These are phyloP conservation scores for Kazachstania viticola DNA, from an alignment of 805 yeast species.

Conservation along the genomic window DNA sequence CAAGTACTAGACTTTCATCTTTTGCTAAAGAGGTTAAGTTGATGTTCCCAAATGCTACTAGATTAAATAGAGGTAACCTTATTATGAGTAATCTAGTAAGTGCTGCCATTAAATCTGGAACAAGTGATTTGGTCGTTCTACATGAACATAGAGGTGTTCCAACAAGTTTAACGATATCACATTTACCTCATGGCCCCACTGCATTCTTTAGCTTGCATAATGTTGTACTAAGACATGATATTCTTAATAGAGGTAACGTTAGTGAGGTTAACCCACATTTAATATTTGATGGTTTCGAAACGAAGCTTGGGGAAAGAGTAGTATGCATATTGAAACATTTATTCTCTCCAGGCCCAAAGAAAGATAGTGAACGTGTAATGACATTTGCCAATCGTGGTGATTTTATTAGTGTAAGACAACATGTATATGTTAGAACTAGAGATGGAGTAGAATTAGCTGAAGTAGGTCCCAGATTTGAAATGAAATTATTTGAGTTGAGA, in stretches of 20 bases:
- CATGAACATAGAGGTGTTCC: constrained; percentile 99
- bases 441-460: constrained; percentile 89
- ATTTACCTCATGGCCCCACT: constrained; percentile 97
- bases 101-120: constrained; percentile 69
- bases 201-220: constrained; percentile 90
- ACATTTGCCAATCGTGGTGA: constrained; percentile 87
- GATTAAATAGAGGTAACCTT: constrained; percentile 89
- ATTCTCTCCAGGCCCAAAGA: constrained; percentile 95
- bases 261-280: constrained; percentile 91
- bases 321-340: constrained; percentile 72
- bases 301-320: constrained; percentile 73
- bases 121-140: constrained; percentile 72
- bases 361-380: constrained; percentile 81
- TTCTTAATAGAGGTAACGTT: constrained; percentile 72
- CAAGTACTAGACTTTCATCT: constrained; percentile 73
- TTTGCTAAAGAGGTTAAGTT: constrained; percentile 87
- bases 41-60: constrained; percentile 78
- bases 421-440: constrained; percentile 79
- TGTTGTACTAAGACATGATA: constrained; percentile 88
- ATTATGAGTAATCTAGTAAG: constrained; percentile 74
- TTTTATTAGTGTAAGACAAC: constrained; percentile 90
- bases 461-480: constrained; percentile 97
- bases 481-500: constrained; percentile 80
- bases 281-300: constrained; percentile 79
- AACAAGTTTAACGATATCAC: constrained; percentile 81